These are phyloP conservation scores for Thecaphora frezii DNA, from an alignment of 1,284 basidiomycete genomes.

Conservation along the genomic window DNA sequence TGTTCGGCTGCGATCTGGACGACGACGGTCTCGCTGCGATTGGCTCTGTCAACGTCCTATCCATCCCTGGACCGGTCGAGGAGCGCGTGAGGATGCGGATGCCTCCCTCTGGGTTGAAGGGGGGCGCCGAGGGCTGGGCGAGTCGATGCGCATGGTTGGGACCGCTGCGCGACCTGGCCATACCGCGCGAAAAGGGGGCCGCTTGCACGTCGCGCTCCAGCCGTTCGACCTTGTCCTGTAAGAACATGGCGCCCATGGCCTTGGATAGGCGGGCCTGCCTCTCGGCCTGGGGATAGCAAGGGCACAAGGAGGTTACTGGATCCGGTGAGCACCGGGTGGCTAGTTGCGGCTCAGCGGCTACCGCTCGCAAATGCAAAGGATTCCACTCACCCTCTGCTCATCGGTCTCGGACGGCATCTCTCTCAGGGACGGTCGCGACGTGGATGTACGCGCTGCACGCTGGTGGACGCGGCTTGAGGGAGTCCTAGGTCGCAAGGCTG, in stretches of 20 bases:
- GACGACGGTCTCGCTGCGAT: no score
- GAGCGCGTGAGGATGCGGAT: slow-evolving; percentile 17
- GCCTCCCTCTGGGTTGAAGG: neutral
- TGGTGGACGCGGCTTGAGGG: no score
- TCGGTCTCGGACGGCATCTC: slow-evolving; percentile 18
- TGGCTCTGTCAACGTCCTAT: no score
- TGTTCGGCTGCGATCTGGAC: neutral
- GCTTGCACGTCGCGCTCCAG: slow-evolving; percentile 38
- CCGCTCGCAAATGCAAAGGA: no score
- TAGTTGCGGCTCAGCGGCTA: no score
- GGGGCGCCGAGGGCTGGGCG: neutral
- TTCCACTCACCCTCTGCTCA: slow-evolving; percentile 9
- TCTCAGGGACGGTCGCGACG: no score
- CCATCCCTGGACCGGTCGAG: slow-evolving; percentile 12
- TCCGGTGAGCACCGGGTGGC: no score
- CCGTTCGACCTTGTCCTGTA: slow-evolving; percentile 45
- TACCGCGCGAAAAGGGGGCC: slow-evolving; percentile 21
- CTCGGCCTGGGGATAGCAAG: slow-evolving; percentile 14
- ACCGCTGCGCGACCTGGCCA: slow-evolving; percentile 16
- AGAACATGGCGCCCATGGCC: slow-evolving; percentile 52
- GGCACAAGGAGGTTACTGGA: no score
- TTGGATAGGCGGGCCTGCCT: slow-evolving; percentile 34
- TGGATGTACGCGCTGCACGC: no score
- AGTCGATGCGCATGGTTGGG: neutral
- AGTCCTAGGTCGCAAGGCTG: no score